These are phyloP conservation scores for Groenewaldozyma auringiensis DNA, from an alignment of 1,139 yeast species.

Conservation along the genomic window DNA sequence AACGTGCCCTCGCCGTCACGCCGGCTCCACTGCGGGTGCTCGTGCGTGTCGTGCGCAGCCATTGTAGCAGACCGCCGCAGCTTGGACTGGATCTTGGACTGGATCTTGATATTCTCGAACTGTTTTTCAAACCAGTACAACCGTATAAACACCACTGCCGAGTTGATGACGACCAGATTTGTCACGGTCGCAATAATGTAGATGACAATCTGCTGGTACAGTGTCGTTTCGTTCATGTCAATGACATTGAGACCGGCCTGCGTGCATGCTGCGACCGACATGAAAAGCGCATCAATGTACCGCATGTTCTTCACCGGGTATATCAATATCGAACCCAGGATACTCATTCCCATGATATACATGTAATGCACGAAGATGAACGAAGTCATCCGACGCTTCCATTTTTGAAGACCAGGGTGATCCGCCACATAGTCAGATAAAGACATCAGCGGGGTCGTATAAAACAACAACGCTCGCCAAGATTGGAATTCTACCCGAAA, in stretches of 20 bases:
- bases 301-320: conserved; percentile 49
- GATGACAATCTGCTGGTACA: conserved; percentile 65
- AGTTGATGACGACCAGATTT: conserved; percentile 86
- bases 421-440: not conserved
- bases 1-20: not conserved
- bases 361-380: conserved; percentile 72
- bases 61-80: conserved; percentile 77
- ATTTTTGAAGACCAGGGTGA: not conserved
- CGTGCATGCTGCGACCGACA: conserved; percentile 69
- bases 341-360: conserved; percentile 24
- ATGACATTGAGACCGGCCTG: conserved; percentile 90
- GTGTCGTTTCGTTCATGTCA: conserved; percentile 49
- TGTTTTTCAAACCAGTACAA: conserved; percentile 84
- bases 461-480: no score
- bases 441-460: no score
- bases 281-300: conserved; percentile 75
- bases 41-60: conserved; percentile 39
- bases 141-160: conserved; percentile 69
- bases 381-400: conserved; percentile 28
- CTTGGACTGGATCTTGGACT: conserved; percentile 64
- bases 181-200: conserved; percentile 47
- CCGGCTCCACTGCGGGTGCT: not conserved
- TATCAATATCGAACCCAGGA: conserved; percentile 63
- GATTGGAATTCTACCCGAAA: no score
- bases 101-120: conserved; percentile 71